Base-by-base conservation (phyloP, 768 basidiomycete genomes). In the Podaxis rugospora region DNA sequence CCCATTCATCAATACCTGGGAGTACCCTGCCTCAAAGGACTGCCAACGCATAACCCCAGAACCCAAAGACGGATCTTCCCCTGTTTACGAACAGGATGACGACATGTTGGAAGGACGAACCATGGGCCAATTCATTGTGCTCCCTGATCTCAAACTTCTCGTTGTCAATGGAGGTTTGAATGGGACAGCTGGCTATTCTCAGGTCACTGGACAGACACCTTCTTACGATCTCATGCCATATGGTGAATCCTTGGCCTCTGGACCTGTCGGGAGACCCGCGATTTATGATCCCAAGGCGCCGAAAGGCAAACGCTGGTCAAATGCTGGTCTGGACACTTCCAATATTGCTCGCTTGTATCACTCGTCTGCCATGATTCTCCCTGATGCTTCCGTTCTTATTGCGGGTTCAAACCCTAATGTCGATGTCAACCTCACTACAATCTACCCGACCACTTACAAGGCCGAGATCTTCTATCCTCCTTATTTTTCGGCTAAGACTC, bases 401-500 rank as follows among this genome's bases (percentile, higher is more conserved):
- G 93, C 92, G 28, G 96, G 96, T 6, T 93, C 92, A 28, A 98
- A 98, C 75, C 95, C 95, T 1, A 95, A 95, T 68, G 79, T 90
- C 39, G 95, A 98, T 67, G 88, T 89, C 62, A 87, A 89, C 66
- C 62, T 76, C 36, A 72, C 76, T 18, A 80, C 83, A 6, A 39
- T 78, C 36, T 93, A 78, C 78, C 87, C 89, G 1, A 93, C 93
- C 2, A 84, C 87, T 27, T 95, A 95, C 68, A 77, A 83, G 37
- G 87, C 89, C 1, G 94, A 96, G 71, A 81, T 88, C 42, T 99
- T 95, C 79, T 98, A 95, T 76, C 96, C 96, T 0, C 80, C 85
- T 11, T 99, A 96, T 76, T 98, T 89, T 78, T 77, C 82, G 47
- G 82, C 88, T 16, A 68, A 73, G 53, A 77, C 78, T 0, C 88